Evolutionary conservation across 345 rosid genomes (phyloP).

Genomic region (Balakata baccata): DNA sequence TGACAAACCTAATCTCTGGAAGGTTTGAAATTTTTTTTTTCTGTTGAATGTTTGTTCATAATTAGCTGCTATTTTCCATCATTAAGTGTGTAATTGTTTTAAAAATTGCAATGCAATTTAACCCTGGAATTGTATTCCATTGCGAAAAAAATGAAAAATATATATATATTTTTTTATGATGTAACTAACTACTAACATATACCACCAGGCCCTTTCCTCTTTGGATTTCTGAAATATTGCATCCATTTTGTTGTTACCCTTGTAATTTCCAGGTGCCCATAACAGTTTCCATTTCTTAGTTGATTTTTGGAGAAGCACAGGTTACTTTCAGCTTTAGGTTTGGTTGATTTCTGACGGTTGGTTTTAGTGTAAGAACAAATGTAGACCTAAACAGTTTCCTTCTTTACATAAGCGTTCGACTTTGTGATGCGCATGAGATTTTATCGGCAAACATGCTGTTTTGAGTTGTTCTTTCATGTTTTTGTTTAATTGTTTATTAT

Average conservation of each 20-base stretch:
- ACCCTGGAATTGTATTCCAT: neutral
- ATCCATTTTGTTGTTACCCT: constrained; percentile 1
- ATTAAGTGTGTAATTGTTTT: neutral
- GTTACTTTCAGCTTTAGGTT: neutral
- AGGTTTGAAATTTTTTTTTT: constrained; percentile 32
- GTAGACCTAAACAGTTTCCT: too few species aligned
- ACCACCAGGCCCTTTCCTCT: too few species aligned
- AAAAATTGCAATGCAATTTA: neutral
- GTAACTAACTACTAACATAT: neutral
- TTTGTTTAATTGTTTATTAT: constrained; percentile 10
- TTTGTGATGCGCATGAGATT: neutral
- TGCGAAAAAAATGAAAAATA: too few species aligned
- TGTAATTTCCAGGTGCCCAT: constrained; percentile 8
- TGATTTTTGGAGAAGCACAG: neutral
- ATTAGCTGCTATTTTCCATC: neutral
- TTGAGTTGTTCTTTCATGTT: neutral
- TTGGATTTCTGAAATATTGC: neutral
- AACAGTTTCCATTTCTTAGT: neutral
- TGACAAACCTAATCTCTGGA: constrained; percentile 51
- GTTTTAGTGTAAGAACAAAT: too few species aligned
- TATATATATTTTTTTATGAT: neutral
- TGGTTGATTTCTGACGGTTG: neutral
- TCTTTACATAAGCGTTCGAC: too few species aligned
- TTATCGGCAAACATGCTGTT: neutral
- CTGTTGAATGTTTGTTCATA: neutral